Base-by-base conservation (phyloP, 2,329 filamentous ascomycete genomes). In the Myrmaecium sp. region DNA sequence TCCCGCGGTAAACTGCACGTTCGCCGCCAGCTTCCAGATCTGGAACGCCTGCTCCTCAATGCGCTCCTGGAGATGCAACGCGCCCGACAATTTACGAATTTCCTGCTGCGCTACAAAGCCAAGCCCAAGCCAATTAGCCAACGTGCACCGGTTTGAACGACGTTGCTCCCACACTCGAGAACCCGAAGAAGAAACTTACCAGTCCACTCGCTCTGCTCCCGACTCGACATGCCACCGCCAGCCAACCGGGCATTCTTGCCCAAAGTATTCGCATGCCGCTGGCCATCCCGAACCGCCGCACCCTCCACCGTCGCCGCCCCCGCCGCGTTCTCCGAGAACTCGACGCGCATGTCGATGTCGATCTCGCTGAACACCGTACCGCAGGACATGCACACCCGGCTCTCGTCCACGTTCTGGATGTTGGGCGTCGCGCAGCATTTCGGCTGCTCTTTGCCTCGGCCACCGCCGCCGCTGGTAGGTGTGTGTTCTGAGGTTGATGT, bases 291-390 rank as follows among this genome's bases (percentile, higher is more conserved):
- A 33, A 98, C 72, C 45, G 76, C 91, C 35, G 75, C 84, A 48
- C 89, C 89, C 49, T 94, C 82, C 11, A 94, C 82, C 26, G 91
- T 69, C 27, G 86, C 84, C 25, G 80, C 82, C 42, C 89, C 89
- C 17, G 71, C 74, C 0, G 80, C 71, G 15, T 72, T 77, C 57
- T 98, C 86, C 36, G 83, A 83, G 44, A 95, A 98, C 13, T 75
- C 75, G 34, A 95, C 70, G 50, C 98, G 89, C 25, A 82, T 70
- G 31, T 94, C 84, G 35, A 95, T 93, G 44, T 91, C 83, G 46
- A 72, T 74, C 45, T 91, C 78, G 39, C 79, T 75, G 30, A 86
- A 69, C 37, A 93, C 71, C 33, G 71, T 74, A 64, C 83, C 86
- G 51, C 89, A 95, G 24, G 70, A 76, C 33, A 73, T 69, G 54